A percentile compares a stretch with the other conserved stretches of the same genome.
These are phyloP conservation scores for Fusarium tupiense DNA, from an alignment of 2,329 filamentous ascomycete species.

Conservation along the genomic window DNA sequence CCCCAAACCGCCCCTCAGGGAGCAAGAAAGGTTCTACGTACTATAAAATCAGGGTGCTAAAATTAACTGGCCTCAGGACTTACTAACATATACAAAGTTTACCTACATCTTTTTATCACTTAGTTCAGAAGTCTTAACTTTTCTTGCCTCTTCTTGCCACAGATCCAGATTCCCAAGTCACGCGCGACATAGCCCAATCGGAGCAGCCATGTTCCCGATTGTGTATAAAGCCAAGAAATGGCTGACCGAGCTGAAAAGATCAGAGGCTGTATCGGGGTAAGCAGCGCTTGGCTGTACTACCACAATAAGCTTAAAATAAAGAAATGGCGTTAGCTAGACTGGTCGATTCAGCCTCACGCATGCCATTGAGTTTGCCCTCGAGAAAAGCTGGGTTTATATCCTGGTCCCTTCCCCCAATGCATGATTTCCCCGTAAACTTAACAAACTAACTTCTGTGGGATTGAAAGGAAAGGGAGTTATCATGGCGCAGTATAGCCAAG, in stretches of 20 bases:
- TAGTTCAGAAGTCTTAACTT: neutral
- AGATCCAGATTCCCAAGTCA: neutral
- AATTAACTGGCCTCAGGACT: fast-evolving
- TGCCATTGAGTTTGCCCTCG: neutral
- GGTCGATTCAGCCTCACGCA: neutral
- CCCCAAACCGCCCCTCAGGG: no score
- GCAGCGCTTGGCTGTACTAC: neutral
- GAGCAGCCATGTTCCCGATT: neutral
- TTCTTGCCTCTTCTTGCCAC: neutral
- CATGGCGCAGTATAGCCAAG: slow-evolving; percentile 2
- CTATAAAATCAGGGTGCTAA: fast-evolving
- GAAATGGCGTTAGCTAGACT: slow-evolving; percentile 1
- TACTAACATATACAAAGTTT: fast-evolving
- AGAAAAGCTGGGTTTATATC: neutral
- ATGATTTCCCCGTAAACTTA: no score
- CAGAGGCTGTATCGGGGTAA: neutral
- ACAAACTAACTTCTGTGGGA: no score
- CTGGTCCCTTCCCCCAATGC: fast-evolving
- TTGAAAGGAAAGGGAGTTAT: neutral
- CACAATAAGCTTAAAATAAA: slow-evolving; percentile 1
- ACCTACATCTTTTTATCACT: neutral
- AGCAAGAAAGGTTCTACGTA: neutral
- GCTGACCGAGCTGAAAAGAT: neutral
- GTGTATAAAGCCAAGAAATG: neutral
- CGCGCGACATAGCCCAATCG: neutral